Evolutionary conservation across 768 basidiomycete species (phyloP).

Genomic region (Hypsizygus marmoreus): DNA sequence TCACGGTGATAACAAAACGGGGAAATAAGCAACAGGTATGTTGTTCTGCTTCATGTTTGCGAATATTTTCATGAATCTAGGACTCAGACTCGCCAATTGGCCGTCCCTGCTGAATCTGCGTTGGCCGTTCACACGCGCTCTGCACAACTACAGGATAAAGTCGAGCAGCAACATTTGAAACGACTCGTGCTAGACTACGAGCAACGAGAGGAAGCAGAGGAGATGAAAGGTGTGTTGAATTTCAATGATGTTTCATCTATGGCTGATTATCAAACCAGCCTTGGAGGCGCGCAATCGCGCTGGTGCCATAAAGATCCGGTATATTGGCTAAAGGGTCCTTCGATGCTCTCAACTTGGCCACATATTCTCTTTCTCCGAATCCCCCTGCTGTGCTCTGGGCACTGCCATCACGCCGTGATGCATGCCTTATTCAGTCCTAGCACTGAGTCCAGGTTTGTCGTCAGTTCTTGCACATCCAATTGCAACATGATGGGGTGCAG

Average conservation of each 20-base stretch:
- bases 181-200: slow-evolving; percentile 91
- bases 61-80: slow-evolving; percentile 12
- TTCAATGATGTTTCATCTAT: not conserved
- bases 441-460: too few species aligned
- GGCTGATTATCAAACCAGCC: slow-evolving; percentile 37
- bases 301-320: slow-evolving; percentile 75
- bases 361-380: too few species aligned
- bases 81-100: slow-evolving; percentile 76
- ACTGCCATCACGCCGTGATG: too few species aligned
- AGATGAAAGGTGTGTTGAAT: slow-evolving; percentile 61
- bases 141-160: slow-evolving; percentile 91
- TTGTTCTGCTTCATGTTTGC: slow-evolving; percentile 12
- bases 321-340: slow-evolving; percentile 52
- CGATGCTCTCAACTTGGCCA: too few species aligned
- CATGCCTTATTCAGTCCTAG: too few species aligned
- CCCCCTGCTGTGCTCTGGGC: too few species aligned
- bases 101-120: slow-evolving; percentile 84
- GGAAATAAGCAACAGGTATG: slow-evolving; percentile 90
- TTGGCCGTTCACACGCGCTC: slow-evolving; percentile 89
- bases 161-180: slow-evolving; percentile 96
- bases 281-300: slow-evolving; percentile 69
- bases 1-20: slow-evolving; percentile 89
- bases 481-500: too few species aligned
- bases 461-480: too few species aligned
- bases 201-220: slow-evolving; percentile 85